phyloP scores from a whole-genome alignment of 345 rosid species.

The Leavenworthia alabamica region DNA sequence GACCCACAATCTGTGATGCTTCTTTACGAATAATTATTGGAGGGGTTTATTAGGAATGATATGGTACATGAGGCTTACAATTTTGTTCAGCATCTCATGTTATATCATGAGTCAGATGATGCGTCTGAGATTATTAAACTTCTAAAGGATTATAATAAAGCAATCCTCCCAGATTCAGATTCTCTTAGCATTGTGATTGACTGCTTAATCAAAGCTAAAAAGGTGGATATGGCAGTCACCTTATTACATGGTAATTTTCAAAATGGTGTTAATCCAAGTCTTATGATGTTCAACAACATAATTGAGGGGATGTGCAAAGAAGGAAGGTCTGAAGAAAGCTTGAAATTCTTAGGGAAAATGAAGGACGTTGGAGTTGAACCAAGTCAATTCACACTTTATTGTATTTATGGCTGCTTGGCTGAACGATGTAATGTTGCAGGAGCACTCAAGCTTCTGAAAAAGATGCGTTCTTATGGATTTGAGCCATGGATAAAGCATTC shows the following conservation, averaged over 20 bases:
- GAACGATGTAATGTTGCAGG: slow-evolving; percentile 48
- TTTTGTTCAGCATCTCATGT: slow-evolving; percentile 42
- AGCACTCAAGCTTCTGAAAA: slow-evolving; percentile 51
- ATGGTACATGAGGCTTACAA: slow-evolving; percentile 46
- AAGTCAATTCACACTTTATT: slow-evolving; percentile 56
- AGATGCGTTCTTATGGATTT: slow-evolving; percentile 66
- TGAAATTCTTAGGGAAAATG: slow-evolving; percentile 53
- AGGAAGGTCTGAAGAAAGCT: slow-evolving; percentile 59
- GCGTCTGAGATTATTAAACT: slow-evolving; percentile 28
- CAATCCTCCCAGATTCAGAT: slow-evolving; percentile 34
- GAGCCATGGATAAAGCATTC: slow-evolving; percentile 80
- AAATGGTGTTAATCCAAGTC: slow-evolving; percentile 36
- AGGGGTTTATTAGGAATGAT: slow-evolving; percentile 33
- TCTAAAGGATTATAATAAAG: slow-evolving; percentile 32
- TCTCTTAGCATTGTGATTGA: slow-evolving; percentile 49
- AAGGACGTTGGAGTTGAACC: slow-evolving; percentile 51
- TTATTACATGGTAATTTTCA: slow-evolving; percentile 50
- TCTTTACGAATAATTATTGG: slow-evolving; percentile 46
- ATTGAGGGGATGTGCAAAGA: slow-evolving; percentile 59
- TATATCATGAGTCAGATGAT: slow-evolving; percentile 19
- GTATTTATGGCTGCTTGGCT: slow-evolving; percentile 67
- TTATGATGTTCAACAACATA: slow-evolving; percentile 47
- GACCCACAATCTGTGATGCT: slow-evolving; percentile 40
- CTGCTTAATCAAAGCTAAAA: slow-evolving; percentile 39
- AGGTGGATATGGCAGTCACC: slow-evolving; percentile 53